These are phyloP conservation scores for Fagus sylvatica DNA, from an alignment of 306 rosid species.

Conservation along the genomic window DNA sequence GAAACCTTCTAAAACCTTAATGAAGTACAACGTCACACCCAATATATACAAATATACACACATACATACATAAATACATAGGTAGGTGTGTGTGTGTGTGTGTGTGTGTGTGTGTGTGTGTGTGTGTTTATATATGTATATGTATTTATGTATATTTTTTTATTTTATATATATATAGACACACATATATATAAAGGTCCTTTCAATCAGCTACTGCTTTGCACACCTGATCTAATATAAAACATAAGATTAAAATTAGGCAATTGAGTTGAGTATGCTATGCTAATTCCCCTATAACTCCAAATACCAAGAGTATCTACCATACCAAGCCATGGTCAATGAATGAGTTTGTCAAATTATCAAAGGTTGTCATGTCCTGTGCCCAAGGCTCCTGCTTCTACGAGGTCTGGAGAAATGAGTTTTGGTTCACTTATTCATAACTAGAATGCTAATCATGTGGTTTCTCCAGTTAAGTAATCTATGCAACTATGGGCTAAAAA, in stretches of 20 bases:
- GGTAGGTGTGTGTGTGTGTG: background rate
- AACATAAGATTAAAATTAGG: background rate
- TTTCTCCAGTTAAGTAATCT: background rate
- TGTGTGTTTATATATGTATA: no score
- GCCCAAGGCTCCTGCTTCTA: no score
- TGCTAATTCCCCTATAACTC: background rate
- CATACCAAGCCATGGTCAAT: background rate
- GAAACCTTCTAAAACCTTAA: background rate
- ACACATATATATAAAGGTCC: background rate
- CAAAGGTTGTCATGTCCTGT: background rate
- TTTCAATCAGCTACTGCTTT: background rate
- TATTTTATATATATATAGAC: background rate
- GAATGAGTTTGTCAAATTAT: background rate
- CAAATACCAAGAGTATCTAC: background rate
- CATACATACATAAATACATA: background rate
- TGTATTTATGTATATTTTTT: no score
- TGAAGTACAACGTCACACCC: background rate
- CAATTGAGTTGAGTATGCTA: background rate
- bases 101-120: background rate
- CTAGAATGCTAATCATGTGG: background rate
- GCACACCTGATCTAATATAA: background rate
- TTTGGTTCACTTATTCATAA: background rate
- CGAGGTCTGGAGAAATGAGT: background rate
- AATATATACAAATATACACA: background rate
- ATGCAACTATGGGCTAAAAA: background rate